These are phyloP conservation scores for Aspergillus oerlinghausenensis DNA, from an alignment of 2,329 filamentous ascomycete species.

Conservation along the genomic window DNA sequence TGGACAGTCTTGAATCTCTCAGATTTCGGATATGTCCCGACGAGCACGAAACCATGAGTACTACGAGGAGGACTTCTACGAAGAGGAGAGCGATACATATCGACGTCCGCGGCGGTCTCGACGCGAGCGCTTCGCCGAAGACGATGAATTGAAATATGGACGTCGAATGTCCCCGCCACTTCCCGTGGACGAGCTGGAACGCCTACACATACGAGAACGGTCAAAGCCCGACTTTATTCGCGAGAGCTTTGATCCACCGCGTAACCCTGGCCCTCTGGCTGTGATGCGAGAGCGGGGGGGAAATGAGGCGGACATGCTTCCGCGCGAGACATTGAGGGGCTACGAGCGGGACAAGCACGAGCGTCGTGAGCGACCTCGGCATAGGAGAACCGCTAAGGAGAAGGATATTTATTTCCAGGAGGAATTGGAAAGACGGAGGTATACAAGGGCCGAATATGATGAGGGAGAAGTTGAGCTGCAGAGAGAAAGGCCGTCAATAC, in stretches of 20 bases:
- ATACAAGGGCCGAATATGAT: conserved; percentile 14
- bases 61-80: conserved; percentile 28
- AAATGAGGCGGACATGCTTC: conserved; percentile 11
- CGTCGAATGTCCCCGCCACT: conserved; percentile 33
- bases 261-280: conserved; percentile 12
- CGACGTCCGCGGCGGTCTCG: conserved; percentile 18
- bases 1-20: not conserved
- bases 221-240: conserved; percentile 30
- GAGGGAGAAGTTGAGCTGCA: conserved; percentile 3
- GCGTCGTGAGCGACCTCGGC: not conserved
- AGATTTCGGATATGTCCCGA: conserved; percentile 25
- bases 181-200: conserved; percentile 41
- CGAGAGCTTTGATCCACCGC: conserved; percentile 23
- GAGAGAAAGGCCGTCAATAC: conserved; percentile 5
- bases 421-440: conserved; percentile 5
- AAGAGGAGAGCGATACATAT: conserved; percentile 25
- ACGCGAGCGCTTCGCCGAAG: conserved; percentile 24
- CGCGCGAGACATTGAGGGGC: conserved; percentile 5
- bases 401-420: conserved; percentile 6
- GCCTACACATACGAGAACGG: conserved; percentile 37
- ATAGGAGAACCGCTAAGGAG: conserved; percentile 4
- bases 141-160: conserved; percentile 22
- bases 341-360: conserved; percentile 1
- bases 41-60: conserved; percentile 23
- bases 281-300: conserved; percentile 24